Base-by-base conservation (phyloP, 768 basidiomycete genomes). In the Pseudohyphozyma bogoriensis region DNA sequence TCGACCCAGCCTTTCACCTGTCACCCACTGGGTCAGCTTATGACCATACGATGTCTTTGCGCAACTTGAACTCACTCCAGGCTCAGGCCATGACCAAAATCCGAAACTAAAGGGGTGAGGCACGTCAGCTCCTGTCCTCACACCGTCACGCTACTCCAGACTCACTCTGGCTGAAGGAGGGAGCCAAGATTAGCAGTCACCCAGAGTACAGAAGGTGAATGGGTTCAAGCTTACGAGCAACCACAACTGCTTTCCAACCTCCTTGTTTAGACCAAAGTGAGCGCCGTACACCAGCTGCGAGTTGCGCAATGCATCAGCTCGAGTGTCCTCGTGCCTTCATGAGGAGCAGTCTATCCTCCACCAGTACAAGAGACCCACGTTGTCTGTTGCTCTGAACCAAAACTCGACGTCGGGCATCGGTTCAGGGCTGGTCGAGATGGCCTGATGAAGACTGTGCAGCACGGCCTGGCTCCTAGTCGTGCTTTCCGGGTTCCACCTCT, bases 381-480 rank as follows among this genome's bases (percentile, higher is more conserved):
- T n/a, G n/a, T n/a, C n/a, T n/a, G n/a, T n/a, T n/a, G n/a, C n/a
- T n/a, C 54, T 40, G 20, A 55, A 55, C 40, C 40, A 40, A 32
- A 55, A 55, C 31, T 55, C 54, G n/a, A 55, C 54, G 40, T 55
- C 54, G 22, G 54, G 54, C 9, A 55, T 44, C 4, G 22, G 31
- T n/a, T 55, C 54, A 22, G 54, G 54, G 4, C 40, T 32, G 13
- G 40, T 55, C 31, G 5, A 22, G 31, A 55, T 22, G 1, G 54
- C 54, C 26, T 31, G 20, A 11, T 44, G 20, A 5, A 55, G 54
- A 3, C 40, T 44, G 5, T 28, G 31, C 22, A 55, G 54, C 13
- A 55, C 39, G 16, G 54, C 54, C 10, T 32, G 18, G 40, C 15
- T 32, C 11, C 54, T 29, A 12, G 31, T 6, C 31, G 28, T 42